phyloP scores from a whole-genome alignment of 1,284 basidiomycete genomes.

The Fistulinella cinereoalba region DNA sequence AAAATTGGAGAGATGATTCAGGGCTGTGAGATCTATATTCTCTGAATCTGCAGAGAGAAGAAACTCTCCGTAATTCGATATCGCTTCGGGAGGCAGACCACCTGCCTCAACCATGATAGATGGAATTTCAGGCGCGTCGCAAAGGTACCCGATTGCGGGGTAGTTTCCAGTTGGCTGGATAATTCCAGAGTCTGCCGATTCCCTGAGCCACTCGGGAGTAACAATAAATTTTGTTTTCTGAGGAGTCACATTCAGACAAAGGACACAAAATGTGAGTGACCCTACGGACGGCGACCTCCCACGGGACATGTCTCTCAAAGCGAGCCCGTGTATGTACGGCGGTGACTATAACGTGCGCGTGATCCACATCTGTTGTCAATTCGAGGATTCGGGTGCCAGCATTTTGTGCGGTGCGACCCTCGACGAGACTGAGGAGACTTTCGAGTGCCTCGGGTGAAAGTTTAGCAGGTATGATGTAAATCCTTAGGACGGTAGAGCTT shows the following conservation, averaged over 20 bases:
- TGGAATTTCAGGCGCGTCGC: conserved; percentile 42
- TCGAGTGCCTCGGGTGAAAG: conserved; percentile 41
- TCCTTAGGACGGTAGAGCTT: conserved; percentile 27
- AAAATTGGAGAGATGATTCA: conserved; percentile 45
- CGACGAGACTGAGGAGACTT: conserved; percentile 49
- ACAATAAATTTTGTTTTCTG: conserved; percentile 66
- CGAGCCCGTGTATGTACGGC: conserved; percentile 61
- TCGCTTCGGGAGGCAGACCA: conserved; percentile 1
- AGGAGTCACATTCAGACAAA: conserved; percentile 2
- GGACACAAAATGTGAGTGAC: neutral
- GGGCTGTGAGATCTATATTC: conserved; percentile 16
- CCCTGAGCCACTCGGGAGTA: conserved; percentile 63
- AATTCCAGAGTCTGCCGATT: conserved; percentile 47
- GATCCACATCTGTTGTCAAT: conserved; percentile 40
- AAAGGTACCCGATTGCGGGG: conserved; percentile 50
- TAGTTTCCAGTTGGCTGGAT: conserved; percentile 52
- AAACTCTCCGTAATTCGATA: conserved; percentile 11
- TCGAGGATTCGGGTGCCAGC: conserved; percentile 27
- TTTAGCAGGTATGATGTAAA: conserved; percentile 63
- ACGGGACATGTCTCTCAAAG: conserved; percentile 63
- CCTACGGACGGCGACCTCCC: conserved; percentile 57
- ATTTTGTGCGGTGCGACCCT: conserved; percentile 22
- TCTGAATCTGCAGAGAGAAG: conserved; percentile 7
- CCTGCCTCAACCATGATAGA: conserved; percentile 36
- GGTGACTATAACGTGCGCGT: conserved; percentile 66